Evolutionary conservation across 2,329 filamentous ascomycete genomes (phyloP).

Genomic region (Xylaria sp.): DNA sequence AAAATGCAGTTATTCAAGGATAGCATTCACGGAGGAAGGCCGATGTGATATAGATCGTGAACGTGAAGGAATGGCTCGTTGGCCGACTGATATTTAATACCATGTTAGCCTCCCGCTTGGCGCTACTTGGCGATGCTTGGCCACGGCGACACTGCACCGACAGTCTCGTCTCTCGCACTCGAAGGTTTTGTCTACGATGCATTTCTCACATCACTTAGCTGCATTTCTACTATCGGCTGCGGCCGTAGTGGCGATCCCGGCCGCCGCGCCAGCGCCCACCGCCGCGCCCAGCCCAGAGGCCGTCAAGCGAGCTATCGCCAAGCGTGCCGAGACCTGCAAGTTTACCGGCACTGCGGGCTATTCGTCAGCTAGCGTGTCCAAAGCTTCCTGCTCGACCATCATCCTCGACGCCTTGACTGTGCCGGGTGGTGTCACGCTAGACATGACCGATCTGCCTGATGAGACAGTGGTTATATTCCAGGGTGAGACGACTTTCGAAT

Average conservation of each 20-base stretch:
- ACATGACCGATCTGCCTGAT: constrained; percentile 10
- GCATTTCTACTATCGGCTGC: constrained; percentile 5
- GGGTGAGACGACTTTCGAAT: constrained; percentile 8
- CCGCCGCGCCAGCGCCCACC: constrained; percentile 4
- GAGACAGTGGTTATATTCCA: constrained; percentile 15
- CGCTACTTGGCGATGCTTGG: not conserved
- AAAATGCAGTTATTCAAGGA: not conserved
- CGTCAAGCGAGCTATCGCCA: constrained; percentile 1
- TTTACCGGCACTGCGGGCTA: constrained; percentile 12
- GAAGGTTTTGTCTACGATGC: not conserved
- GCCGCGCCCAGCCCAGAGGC: constrained; percentile 8
- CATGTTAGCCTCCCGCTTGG: not conserved
- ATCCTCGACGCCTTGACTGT: constrained; percentile 16
- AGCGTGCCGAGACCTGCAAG: constrained; percentile 13
- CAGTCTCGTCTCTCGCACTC: not conserved
- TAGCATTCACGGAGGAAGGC: constrained; percentile 1
- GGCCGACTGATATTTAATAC: not conserved
- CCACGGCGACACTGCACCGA: not conserved
- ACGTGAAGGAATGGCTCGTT: not conserved
- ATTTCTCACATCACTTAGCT: not conserved
- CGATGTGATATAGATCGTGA: not conserved
- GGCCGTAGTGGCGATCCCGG: constrained; percentile 7
- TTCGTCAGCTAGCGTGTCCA: constrained; percentile 14
- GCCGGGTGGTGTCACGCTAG: constrained; percentile 1
- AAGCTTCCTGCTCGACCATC: constrained; percentile 8